Percentiles rank a stretch among this genome's conserved stretches.
Evolutionary conservation across 352 stramenopile genomes (phyloP).

Genomic region (Phytophthora fragariae): DNA sequence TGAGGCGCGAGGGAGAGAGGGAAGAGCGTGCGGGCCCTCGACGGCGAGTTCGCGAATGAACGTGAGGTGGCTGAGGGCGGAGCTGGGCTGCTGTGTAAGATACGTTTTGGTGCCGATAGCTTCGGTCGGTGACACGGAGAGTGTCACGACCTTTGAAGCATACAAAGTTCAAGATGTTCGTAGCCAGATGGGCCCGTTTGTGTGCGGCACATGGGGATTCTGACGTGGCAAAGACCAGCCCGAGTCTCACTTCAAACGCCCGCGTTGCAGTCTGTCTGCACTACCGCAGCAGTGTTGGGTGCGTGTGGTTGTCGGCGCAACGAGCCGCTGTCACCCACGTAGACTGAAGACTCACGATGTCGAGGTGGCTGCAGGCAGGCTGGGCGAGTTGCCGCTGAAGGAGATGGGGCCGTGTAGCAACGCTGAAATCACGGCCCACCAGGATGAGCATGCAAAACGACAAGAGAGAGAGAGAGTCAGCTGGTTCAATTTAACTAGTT

Average conservation of each 20-base stretch:
- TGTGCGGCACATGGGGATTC: slow-evolving; percentile 21
- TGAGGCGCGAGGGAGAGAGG: slow-evolving; percentile 6
- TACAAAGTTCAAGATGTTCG: slow-evolving; percentile 32
- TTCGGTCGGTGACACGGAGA: slow-evolving; percentile 20
- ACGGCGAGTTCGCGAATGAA: slow-evolving; percentile 41
- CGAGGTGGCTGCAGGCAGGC: background rate
- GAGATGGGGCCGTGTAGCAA: slow-evolving; percentile 28
- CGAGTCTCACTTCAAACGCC: slow-evolving; percentile 23
- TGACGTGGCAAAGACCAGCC: slow-evolving; percentile 2
- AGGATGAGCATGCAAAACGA: slow-evolving; percentile 44
- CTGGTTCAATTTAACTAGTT: no score
- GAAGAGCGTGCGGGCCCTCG: slow-evolving; percentile 7
- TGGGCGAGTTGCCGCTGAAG: slow-evolving; percentile 9
- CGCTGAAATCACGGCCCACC: slow-evolving; percentile 24
- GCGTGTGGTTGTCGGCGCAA: background rate
- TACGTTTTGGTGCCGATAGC: slow-evolving; percentile 17
- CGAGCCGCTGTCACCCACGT: slow-evolving; percentile 16
- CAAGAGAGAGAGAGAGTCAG: no score
- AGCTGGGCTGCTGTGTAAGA: slow-evolving; percentile 14
- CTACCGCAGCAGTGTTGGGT: slow-evolving; percentile 14
- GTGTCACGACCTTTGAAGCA: slow-evolving; percentile 32
- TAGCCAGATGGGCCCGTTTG: slow-evolving; percentile 31
- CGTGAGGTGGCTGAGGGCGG: slow-evolving; percentile 7
- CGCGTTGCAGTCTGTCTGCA: background rate
- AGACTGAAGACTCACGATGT: background rate